Base-by-base conservation (phyloP, 2,329 filamentous ascomycete genomes). In the Tricladium varicosporioides region DNA sequence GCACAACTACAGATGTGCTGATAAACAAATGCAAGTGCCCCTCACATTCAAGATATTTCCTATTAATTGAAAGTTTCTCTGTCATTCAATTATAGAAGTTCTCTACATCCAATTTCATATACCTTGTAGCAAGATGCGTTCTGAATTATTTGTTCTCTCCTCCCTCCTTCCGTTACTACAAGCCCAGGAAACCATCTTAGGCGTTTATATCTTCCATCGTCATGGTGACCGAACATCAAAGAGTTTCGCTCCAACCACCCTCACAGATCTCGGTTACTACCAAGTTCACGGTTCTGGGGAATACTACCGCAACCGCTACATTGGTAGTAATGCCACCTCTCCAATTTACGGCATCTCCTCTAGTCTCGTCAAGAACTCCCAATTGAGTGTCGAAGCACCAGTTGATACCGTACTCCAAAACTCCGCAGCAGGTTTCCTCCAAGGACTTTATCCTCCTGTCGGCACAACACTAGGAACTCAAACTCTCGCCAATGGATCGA, bases 161-260 rank as follows among this genome's bases (percentile, higher is more conserved):
- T 40, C 36, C 11, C n/a, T 40, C 36, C 8, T 46, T 48, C 68
- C 72, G n/a, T 65, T 74, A 40, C 65, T 63, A 27, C 60, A 62
- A 18, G 69, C 65, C 16, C 62, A 69, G 22, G 68, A 71, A 50
- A 71, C 69, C 1, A 61, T 70, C 27, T 79, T 96, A 14, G 92
- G 91, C 52, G 85, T 87, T 47, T 94, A 92, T 73, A 85, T 96
- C 73, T 96, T 95, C 78, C 85, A 91, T 65, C 88, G 92, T 47
- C 92, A 97, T 75, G 92, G 92, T 57, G 92, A 97, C 73, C 85
- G 92, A 55, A 93, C 91, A 0, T 76, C 90, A 61, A 96, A 96
- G 76, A 78, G 83, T 15, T 84, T 84, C 61, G 78, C 85, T 47
- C 88, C 88, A 11, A 84, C 89, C 27, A 80, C 81, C 63, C 75